A percentile compares a stretch with the other conserved stretches of the same genome.
phyloP scores from a whole-genome alignment of 176 grass and related monocot genomes.

The Triticum dicoccoides region DNA sequence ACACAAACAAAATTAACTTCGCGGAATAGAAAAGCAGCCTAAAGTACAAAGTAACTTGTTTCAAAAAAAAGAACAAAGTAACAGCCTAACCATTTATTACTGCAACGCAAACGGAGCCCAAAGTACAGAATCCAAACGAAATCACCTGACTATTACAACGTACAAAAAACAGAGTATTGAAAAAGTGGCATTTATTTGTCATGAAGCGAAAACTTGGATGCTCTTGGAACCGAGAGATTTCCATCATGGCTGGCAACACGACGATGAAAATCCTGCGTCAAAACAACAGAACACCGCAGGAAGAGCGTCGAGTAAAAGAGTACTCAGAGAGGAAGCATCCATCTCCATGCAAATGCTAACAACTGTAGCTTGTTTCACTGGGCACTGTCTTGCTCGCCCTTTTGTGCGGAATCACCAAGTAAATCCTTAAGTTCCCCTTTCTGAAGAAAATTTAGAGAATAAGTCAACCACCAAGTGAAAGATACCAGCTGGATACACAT shows the following conservation, averaged over 20 bases:
- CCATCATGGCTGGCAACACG: not conserved
- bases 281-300: not conserved
- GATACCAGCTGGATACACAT: not conserved
- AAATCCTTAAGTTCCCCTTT: conserved; percentile 86
- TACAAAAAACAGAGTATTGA: not conserved
- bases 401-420: conserved; percentile 41
- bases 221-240: not conserved
- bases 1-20: too few species aligned
- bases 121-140: not conserved
- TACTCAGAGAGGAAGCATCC: not conserved
- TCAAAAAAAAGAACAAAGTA: not conserved
- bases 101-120: not conserved
- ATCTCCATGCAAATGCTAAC: not conserved
- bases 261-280: not conserved
- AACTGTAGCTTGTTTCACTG: conserved; percentile 31
- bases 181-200: conserved; percentile 28
- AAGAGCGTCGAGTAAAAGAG: not conserved
- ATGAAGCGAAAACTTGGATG: not conserved
- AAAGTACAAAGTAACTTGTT: too few species aligned
- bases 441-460: conserved; percentile 42
- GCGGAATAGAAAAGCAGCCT: too few species aligned
- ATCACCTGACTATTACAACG: not conserved
- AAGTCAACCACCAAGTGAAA: not conserved
- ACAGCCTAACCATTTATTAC: not conserved
- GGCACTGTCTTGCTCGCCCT: conserved; percentile 22